Percentiles rank a stretch among this genome's conserved stretches.
Conservation (phyloP, 306 rosid genomes). For the Prunus kanzakura region DNA sequence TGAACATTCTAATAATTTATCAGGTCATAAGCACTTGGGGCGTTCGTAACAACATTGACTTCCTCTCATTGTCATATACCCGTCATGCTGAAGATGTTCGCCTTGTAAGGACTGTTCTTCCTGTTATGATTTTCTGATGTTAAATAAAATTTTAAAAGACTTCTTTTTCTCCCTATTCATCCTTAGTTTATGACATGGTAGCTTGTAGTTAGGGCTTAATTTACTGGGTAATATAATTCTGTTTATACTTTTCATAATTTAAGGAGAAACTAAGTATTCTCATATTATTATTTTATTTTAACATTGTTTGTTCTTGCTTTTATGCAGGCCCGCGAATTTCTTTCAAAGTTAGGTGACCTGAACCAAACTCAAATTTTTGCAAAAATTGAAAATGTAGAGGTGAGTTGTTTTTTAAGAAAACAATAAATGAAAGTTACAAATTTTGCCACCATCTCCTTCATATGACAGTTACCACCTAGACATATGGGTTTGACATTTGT, state of each 20-base stretch:
- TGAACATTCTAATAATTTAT: background rate
- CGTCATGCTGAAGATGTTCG: slow-evolving; percentile 89
- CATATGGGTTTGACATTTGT: background rate
- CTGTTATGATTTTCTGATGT: background rate
- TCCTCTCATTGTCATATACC: slow-evolving; percentile 79
- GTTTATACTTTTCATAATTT: slow-evolving; percentile 13
- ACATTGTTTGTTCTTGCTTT: slow-evolving; percentile 3
- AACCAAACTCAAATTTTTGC: slow-evolving; percentile 87
- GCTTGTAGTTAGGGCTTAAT: background rate
- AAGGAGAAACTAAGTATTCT: background rate
- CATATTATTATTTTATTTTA: slow-evolving; percentile 13
- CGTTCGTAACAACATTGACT: slow-evolving; percentile 74
- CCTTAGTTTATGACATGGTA: background rate
- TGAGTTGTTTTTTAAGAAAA: slow-evolving; percentile 26
- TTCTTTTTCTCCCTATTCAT: background rate
- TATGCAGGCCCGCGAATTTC: slow-evolving; percentile 82
- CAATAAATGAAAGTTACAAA: background rate
- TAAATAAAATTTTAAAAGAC: background rate
- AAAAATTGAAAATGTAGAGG: slow-evolving; percentile 89
- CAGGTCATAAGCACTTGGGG: slow-evolving; percentile 96
- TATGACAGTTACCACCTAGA: background rate
- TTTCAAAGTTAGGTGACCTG: slow-evolving; percentile 70
- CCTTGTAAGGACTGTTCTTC: slow-evolving; percentile 46
- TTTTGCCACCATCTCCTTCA: background rate
- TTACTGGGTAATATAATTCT: slow-evolving; percentile 2